Evolutionary conservation across 2,329 filamentous ascomycete genomes (phyloP).

Genomic region (Epichloe elymi): DNA sequence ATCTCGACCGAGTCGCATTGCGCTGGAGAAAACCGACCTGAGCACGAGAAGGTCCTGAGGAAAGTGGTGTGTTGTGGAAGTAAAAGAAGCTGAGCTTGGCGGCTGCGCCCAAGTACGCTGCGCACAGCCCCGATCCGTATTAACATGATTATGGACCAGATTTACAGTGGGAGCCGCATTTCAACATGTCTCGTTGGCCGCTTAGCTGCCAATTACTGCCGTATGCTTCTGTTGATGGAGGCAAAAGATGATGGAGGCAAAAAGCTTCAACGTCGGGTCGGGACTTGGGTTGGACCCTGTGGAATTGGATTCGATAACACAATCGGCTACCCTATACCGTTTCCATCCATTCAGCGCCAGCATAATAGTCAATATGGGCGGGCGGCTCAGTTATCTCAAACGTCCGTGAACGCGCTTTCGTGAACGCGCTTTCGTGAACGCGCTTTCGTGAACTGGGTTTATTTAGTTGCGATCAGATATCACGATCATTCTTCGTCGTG

Average conservation of each 20-base stretch:
- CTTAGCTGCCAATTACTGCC: background rate
- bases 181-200: background rate
- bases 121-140: slow-evolving; percentile 14
- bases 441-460: no score
- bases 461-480: no score
- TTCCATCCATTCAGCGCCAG: no score
- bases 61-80: slow-evolving; percentile 2
- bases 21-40: slow-evolving; percentile 1
- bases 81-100: slow-evolving; percentile 8
- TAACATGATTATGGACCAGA: slow-evolving; percentile 10
- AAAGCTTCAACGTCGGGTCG: background rate
- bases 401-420: no score
- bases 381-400: no score
- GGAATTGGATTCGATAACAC: background rate
- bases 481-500: no score
- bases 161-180: background rate
- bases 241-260: background rate
- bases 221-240: background rate
- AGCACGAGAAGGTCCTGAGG: background rate
- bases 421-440: no score
- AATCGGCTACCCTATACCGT: background rate
- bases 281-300: background rate
- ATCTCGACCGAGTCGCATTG: background rate
- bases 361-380: no score
- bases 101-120: slow-evolving; percentile 15